Evolutionary conservation across 805 yeast genomes (phyloP).

Genomic region (Suhomyces faveliae): DNA sequence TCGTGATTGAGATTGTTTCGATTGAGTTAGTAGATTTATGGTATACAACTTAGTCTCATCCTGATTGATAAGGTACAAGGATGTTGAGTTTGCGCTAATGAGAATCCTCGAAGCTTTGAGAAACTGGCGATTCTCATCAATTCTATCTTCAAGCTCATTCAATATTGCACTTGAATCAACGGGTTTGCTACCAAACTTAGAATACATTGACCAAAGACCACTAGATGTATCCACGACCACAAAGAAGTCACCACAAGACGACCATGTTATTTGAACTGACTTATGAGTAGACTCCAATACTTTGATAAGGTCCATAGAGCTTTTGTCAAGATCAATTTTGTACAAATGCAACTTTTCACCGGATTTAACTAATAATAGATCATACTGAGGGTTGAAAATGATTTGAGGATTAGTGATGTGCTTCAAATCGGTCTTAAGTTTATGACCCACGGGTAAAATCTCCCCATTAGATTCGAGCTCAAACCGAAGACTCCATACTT

Average conservation of each 20-base stretch:
- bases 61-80: constrained; percentile 16
- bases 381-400: constrained; percentile 24
- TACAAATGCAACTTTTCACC: constrained; percentile 8
- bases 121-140: constrained; percentile 18
- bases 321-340: constrained; percentile 8
- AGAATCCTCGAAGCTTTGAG: constrained; percentile 23
- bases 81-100: constrained; percentile 27
- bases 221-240: constrained; percentile 16
- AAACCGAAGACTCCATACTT: constrained; percentile 21
- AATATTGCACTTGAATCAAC: constrained; percentile 26
- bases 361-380: constrained; percentile 18
- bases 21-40: constrained; percentile 19
- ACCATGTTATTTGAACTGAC: constrained; percentile 24
- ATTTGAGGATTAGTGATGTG: constrained; percentile 1
- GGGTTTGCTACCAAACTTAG: constrained; percentile 33
- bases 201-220: constrained; percentile 30
- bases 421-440: constrained; percentile 2
- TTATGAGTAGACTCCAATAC: not conserved
- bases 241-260: constrained; percentile 37
- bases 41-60: constrained; percentile 18
- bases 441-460: constrained; percentile 2
- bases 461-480: constrained; percentile 1
- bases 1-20: constrained; percentile 7
- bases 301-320: not conserved
- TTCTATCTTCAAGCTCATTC: constrained; percentile 21